Conservation (phyloP, 2,329 filamentous ascomycete genomes). For the Colletotrichum ledebouriae region DNA sequence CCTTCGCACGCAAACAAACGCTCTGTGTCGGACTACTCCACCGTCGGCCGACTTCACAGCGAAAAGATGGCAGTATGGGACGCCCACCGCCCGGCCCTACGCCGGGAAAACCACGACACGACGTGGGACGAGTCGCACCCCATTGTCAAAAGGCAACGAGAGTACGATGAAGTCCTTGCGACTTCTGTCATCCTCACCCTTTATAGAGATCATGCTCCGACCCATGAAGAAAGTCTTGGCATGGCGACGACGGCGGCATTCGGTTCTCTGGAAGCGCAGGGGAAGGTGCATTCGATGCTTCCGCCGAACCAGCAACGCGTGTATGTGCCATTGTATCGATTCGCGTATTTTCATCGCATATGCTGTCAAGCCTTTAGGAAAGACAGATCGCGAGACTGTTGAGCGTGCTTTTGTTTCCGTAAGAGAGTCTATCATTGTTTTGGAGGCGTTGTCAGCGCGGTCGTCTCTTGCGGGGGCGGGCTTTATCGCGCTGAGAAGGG, state of each 20-base stretch:
- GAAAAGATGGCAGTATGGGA: too few species aligned
- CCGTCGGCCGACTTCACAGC: slow-evolving; percentile 50
- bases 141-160: neutral
- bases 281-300: neutral
- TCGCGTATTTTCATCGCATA: neutral
- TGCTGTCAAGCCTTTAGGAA: neutral
- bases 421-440: neutral
- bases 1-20: too few species aligned
- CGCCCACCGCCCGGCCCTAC: too few species aligned
- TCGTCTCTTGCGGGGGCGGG: neutral
- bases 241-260: neutral
- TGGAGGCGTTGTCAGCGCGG: neutral
- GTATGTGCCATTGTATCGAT: neutral
- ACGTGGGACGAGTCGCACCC: neutral
- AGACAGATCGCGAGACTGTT: neutral
- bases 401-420: neutral
- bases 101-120: neutral
- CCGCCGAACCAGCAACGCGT: slow-evolving; percentile 1
- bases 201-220: neutral
- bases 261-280: neutral
- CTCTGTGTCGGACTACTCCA: too few species aligned
- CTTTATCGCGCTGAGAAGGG: neutral
- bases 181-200: neutral
- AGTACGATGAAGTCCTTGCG: neutral
- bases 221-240: neutral